phyloP scores from a whole-genome alignment of 257 asterid genomes.

The Mentha longifolia region DNA sequence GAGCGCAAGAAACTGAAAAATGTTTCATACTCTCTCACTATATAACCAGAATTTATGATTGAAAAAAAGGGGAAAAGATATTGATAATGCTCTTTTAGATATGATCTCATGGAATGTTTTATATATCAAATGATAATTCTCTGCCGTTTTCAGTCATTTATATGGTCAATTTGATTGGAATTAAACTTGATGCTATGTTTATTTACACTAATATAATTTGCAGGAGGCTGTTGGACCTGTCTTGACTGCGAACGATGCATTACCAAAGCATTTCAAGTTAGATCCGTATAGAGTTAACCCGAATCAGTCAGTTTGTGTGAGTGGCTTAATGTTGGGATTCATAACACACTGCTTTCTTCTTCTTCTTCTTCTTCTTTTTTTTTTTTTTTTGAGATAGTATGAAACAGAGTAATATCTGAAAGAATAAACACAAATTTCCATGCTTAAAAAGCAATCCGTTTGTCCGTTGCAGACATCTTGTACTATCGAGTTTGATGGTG shows the following conservation, averaged over 20 bases:
- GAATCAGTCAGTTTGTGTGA: constrained; percentile 45
- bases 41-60: background rate
- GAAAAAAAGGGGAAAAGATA: background rate
- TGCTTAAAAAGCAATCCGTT: constrained; percentile 27
- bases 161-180: constrained; percentile 1
- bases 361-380: no score
- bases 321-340: constrained; percentile 34
- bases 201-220: constrained; percentile 18
- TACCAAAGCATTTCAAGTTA: constrained; percentile 47
- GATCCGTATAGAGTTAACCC: constrained; percentile 40
- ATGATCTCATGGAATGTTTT: background rate
- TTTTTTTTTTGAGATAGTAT: no score
- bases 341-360: constrained; percentile 8
- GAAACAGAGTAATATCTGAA: constrained; percentile 17
- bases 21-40: background rate
- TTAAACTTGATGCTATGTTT: background rate
- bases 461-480: constrained; percentile 65
- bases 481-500: constrained; percentile 92
- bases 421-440: constrained; percentile 10
- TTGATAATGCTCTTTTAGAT: constrained; percentile 11
- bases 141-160: constrained; percentile 12
- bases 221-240: constrained; percentile 46
- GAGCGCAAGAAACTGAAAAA: constrained; percentile 14
- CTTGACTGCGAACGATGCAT: constrained; percentile 35
- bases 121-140: no score